Evolutionary conservation across 441 rosid genomes (phyloP).

Genomic region (Pelargonium myrrhifolium): DNA sequence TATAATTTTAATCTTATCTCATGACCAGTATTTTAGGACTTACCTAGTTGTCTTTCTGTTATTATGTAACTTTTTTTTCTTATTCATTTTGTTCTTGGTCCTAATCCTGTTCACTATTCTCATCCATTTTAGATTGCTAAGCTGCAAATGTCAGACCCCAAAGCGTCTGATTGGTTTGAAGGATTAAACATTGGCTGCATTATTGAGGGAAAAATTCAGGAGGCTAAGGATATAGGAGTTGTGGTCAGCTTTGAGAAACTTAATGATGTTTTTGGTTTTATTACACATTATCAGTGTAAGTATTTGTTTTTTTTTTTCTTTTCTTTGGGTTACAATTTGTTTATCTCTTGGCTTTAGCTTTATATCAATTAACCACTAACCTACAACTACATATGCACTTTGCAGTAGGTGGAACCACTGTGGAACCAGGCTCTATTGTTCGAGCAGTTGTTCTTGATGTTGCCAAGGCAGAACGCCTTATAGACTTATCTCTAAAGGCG

Average conservation of each 20-base stretch:
- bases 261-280: constrained; percentile 67
- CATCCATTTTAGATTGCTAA: constrained; percentile 49
- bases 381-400: constrained; percentile 14
- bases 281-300: constrained; percentile 79
- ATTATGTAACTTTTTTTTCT: neutral
- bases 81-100: neutral
- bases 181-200: constrained; percentile 60
- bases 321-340: neutral
- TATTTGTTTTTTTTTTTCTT: constrained; percentile 9
- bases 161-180: constrained; percentile 59
- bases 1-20: neutral
- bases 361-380: constrained; percentile 14
- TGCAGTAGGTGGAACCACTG: constrained; percentile 59
- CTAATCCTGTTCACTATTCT: neutral
- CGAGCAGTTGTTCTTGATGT: constrained; percentile 78
- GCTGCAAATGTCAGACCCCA: constrained; percentile 44
- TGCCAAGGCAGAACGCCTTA: constrained; percentile 68
- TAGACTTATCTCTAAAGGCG: constrained; percentile 80
- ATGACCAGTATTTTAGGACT: neutral
- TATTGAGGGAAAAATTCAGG: constrained; percentile 64
- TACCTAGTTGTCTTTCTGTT: neutral
- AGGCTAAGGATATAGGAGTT: constrained; percentile 72
- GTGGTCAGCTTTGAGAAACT: constrained; percentile 63
- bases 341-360: constrained; percentile 7
- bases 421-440: constrained; percentile 54